Conservation (phyloP, 345 rosid genomes). For the Rhodamnia rubescens region DNA sequence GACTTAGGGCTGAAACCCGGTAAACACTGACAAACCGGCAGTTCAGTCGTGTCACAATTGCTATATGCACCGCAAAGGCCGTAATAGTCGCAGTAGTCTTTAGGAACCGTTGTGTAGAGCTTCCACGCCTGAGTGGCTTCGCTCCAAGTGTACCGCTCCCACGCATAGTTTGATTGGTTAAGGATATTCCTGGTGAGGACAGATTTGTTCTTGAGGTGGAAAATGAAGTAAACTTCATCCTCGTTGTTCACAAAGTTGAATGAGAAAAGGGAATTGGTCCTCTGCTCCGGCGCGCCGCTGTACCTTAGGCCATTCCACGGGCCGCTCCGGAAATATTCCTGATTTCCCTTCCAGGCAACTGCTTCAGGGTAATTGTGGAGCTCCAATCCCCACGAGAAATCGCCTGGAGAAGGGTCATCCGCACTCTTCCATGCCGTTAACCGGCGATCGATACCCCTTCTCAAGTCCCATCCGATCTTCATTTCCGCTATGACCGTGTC, state of each 20-base stretch:
- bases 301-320: constrained; percentile 41
- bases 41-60: constrained; percentile 12
- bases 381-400: constrained; percentile 15
- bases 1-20: constrained; percentile 10
- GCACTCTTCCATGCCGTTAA: constrained; percentile 31
- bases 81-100: constrained; percentile 29
- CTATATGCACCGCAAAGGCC: constrained; percentile 27
- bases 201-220: constrained; percentile 4
- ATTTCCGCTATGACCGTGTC: constrained; percentile 45
- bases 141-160: constrained; percentile 28
- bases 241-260: constrained; percentile 11
- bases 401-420: constrained; percentile 36
- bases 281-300: constrained; percentile 34
- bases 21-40: constrained; percentile 17
- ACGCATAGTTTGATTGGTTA: constrained; percentile 6
- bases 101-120: constrained; percentile 22
- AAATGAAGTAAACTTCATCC: constrained; percentile 19
- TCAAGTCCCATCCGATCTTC: constrained; percentile 43
- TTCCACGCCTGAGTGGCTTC: constrained; percentile 21
- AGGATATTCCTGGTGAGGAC: constrained; percentile 18
- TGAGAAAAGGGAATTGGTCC: constrained; percentile 8
- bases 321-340: constrained; percentile 21
- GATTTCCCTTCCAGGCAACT: constrained; percentile 7
- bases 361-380: constrained; percentile 22
- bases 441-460: constrained; percentile 9